A percentile compares a stretch with the other conserved stretches of the same genome.
Conservation (phyloP, 306 rosid genomes). For the Cucurbita pepo region DNA sequence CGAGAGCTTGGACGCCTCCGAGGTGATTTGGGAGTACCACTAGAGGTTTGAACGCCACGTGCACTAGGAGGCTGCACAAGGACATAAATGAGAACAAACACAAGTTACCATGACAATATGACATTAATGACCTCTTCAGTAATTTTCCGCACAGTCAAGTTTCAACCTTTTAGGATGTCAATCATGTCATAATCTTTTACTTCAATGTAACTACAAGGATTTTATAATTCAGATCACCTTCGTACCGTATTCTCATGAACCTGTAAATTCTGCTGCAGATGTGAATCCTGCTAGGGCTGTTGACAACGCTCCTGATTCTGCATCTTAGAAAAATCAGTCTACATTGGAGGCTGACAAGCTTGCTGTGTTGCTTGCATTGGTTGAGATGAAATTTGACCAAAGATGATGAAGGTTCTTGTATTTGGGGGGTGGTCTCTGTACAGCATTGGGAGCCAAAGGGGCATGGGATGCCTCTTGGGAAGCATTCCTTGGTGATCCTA, state of each 20-base stretch:
- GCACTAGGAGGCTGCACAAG: constrained; percentile 26
- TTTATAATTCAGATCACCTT: constrained; percentile 2
- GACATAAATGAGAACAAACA: neutral
- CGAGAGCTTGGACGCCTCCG: constrained; percentile 20
- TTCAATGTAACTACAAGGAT: neutral
- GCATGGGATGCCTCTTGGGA: constrained; percentile 42
- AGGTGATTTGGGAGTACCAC: constrained; percentile 17
- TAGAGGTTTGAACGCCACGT: constrained; percentile 22
- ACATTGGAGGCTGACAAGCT: constrained; percentile 27
- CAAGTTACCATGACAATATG: neutral
- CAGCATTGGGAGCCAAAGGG: constrained; percentile 17
- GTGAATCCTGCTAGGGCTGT: constrained; percentile 25
- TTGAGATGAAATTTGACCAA: constrained; percentile 29
- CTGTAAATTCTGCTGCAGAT: constrained; percentile 49
- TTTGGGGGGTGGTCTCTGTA: constrained; percentile 35
- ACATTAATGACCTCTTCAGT: neutral
- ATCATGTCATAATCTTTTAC: neutral
- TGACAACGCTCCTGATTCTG: constrained; percentile 34
- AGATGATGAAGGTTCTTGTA: constrained; percentile 28
- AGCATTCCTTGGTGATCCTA: constrained; percentile 31
- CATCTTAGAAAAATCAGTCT: constrained; percentile 22
- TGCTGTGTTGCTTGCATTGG: constrained; percentile 26
- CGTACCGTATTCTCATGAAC: constrained; percentile 30
- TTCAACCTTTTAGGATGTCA: neutral
- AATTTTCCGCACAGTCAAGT: neutral